Conservation (phyloP, 2,329 filamentous ascomycete genomes). For the Botrytis cinerea region DNA sequence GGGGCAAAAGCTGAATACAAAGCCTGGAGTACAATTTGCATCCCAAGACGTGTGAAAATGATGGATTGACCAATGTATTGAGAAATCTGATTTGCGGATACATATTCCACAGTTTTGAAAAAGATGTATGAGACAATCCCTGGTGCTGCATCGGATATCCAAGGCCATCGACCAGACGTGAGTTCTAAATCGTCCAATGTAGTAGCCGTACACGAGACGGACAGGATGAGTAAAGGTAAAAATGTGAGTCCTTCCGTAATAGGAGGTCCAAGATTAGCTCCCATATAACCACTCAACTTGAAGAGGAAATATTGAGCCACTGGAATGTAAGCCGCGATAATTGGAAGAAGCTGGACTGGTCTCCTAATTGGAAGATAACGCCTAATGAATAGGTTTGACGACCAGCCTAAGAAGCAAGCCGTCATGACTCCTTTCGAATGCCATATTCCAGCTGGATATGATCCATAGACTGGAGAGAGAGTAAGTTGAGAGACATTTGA, state of each 20-base stretch:
- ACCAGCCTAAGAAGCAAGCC: conserved; percentile 71
- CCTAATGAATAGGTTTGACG: conserved; percentile 61
- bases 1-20: conserved; percentile 68
- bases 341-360: conserved; percentile 60
- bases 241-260: conserved; percentile 74
- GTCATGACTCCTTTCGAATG: conserved; percentile 68
- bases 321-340: conserved; percentile 76
- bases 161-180: conserved; percentile 53
- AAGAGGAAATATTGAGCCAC: conserved; percentile 72
- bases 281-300: conserved; percentile 63
- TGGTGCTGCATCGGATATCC: conserved; percentile 63
- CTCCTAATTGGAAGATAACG: conserved; percentile 50
- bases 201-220: conserved; percentile 63
- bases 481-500: conserved; percentile 73
- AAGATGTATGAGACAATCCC: conserved; percentile 67
- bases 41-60: conserved; percentile 67
- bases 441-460: conserved; percentile 72
- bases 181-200: conserved; percentile 63
- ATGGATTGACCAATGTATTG: conserved; percentile 61
- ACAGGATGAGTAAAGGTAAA: conserved; percentile 66
- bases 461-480: conserved; percentile 85
- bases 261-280: conserved; percentile 71
- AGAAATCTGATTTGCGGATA: conserved; percentile 47
- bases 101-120: conserved; percentile 51
- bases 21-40: conserved; percentile 68